phyloP scores from a whole-genome alignment of 2,329 filamentous ascomycete genomes.

The Fusarium keratoplasticum region DNA sequence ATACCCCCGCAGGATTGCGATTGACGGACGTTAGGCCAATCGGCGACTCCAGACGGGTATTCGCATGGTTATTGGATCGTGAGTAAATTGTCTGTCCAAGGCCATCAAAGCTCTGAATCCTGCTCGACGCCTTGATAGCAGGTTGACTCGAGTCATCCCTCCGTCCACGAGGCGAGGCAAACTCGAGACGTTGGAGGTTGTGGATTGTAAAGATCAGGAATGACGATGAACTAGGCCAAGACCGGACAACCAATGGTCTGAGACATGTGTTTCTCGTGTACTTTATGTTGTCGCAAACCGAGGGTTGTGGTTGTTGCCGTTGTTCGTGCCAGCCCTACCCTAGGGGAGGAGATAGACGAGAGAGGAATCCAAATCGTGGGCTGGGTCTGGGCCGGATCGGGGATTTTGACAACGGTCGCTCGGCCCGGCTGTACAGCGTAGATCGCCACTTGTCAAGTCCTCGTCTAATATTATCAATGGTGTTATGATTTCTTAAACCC shows the following conservation, averaged over 20 bases:
- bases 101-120: constrained; percentile 18
- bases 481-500: background rate
- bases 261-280: constrained; percentile 4
- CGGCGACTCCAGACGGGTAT: constrained; percentile 22
- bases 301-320: background rate
- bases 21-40: constrained; percentile 47
- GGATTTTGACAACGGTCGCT: background rate
- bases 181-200: background rate
- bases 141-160: constrained; percentile 2
- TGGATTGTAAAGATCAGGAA: background rate
- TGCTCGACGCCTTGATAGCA: constrained; percentile 5
- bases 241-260: background rate
- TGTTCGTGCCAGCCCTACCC: constrained; percentile 14
- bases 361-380: background rate
- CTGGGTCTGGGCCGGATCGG: background rate
- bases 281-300: constrained; percentile 8
- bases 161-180: constrained; percentile 14
- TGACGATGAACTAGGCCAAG: background rate
- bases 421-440: background rate
- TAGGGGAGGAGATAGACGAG: constrained; percentile 5
- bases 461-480: background rate
- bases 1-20: constrained; percentile 44
- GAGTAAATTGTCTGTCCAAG: constrained; percentile 28
- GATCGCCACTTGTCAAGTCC: background rate
- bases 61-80: constrained; percentile 42